These are phyloP conservation scores for Ogataea nakhonphanomensis DNA, from an alignment of 805 yeast genomes.

Conservation along the genomic window DNA sequence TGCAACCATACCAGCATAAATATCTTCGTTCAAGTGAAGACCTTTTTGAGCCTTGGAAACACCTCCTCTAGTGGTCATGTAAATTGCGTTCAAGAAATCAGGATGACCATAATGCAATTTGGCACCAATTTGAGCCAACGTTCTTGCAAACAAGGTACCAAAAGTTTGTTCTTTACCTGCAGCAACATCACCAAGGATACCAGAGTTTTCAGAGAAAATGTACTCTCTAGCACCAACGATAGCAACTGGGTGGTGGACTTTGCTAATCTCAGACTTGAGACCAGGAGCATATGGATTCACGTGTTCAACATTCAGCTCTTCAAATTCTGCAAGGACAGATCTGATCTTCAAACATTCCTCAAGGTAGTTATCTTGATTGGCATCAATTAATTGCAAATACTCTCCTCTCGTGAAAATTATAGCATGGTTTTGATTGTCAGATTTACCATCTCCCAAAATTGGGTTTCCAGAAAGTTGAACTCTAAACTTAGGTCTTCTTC, in stretches of 20 bases:
- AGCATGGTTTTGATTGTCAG: conserved; percentile 83
- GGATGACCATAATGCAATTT: conserved; percentile 88
- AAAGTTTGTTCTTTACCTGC: conserved; percentile 90
- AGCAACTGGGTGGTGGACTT: conserved; percentile 65
- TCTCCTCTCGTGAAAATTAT: conserved; percentile 80
- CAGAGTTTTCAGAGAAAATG: conserved; percentile 82
- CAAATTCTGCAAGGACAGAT: conserved; percentile 79
- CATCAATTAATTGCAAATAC: conserved; percentile 79
- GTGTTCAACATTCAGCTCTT: conserved; percentile 71
- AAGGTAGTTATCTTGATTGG: conserved; percentile 81
- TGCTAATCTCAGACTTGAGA: conserved; percentile 52
- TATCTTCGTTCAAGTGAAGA: conserved; percentile 81
- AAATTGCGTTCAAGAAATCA: conserved; percentile 71
- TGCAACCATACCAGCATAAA: conserved; percentile 86
- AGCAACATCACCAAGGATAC: conserved; percentile 84
- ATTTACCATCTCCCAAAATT: conserved; percentile 83
- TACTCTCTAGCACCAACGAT: conserved; percentile 86
- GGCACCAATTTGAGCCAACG: conserved; percentile 81
- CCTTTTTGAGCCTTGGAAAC: conserved; percentile 86
- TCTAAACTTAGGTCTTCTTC: conserved; percentile 73
- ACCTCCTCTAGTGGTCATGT: conserved; percentile 86
- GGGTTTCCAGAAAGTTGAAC: conserved; percentile 81
- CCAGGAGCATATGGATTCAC: conserved; percentile 79
- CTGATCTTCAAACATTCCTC: conserved; percentile 84
- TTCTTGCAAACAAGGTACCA: conserved; percentile 81